These are phyloP conservation scores for Stephania yunnanensis DNA, from an alignment of 164 flowering plant species.

Conservation along the genomic window DNA sequence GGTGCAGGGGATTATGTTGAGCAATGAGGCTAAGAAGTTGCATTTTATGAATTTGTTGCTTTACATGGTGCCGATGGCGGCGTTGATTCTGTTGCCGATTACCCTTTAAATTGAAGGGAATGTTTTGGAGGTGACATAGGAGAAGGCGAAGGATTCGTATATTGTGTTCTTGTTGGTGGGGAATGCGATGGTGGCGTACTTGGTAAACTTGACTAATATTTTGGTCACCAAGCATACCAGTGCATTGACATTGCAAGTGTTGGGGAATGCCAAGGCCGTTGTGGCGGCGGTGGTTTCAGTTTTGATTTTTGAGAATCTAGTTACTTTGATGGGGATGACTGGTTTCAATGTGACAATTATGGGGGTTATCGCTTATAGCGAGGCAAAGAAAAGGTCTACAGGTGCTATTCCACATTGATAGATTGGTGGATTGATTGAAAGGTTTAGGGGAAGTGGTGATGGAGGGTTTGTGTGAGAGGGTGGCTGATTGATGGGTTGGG, in stretches of 20 bases:
- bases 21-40: conserved; percentile 70
- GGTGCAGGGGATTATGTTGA: conserved; percentile 71
- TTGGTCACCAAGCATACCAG: conserved; percentile 94
- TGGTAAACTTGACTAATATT: conserved; percentile 89
- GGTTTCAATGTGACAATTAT: conserved; percentile 84
- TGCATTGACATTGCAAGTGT: conserved; percentile 84
- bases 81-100: conserved; percentile 60
- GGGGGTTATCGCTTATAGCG: conserved; percentile 95
- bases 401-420: conserved; percentile 38
- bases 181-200: conserved; percentile 89
- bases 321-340: conserved; percentile 84
- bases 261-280: conserved; percentile 94
- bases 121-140: conserved; percentile 47
- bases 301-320: conserved; percentile 86
- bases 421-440: not conserved
- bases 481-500: too few relatives aligned
- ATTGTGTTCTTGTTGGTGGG: conserved; percentile 59
- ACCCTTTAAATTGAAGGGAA: conserved; percentile 80
- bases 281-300: conserved; percentile 93
- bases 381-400: conserved; percentile 81
- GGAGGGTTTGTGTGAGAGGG: too few relatives aligned
- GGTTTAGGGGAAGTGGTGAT: too few relatives aligned
- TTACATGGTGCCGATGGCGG: conserved; percentile 98
- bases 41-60: conserved; percentile 87
- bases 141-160: conserved; percentile 54